These are phyloP conservation scores for Podospora australis DNA, from an alignment of 495 filamentous ascomycete genomes.

Conservation along the genomic window DNA sequence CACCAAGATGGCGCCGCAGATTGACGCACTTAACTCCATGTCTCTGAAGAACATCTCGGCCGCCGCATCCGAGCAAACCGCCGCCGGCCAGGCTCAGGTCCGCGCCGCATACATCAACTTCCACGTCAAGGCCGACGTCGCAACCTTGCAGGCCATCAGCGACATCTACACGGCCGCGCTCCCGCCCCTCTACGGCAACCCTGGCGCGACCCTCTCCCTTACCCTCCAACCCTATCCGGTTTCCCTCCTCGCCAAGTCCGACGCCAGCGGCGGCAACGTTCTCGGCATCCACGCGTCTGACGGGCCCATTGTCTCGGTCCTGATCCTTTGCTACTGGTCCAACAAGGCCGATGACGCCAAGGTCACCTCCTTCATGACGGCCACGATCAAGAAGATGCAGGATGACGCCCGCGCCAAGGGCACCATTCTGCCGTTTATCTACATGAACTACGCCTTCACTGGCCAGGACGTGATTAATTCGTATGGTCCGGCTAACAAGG, in stretches of 20 bases:
- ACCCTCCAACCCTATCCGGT: slow-evolving; percentile 24
- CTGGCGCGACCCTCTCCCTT: slow-evolving; percentile 9
- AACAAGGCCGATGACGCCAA: slow-evolving; percentile 13
- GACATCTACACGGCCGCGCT: slow-evolving; percentile 11
- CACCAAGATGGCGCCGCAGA: slow-evolving; percentile 9
- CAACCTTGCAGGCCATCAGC: slow-evolving; percentile 6
- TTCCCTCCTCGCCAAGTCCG: slow-evolving; percentile 13
- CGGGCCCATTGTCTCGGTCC: slow-evolving; percentile 13
- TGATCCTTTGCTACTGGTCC: slow-evolving; percentile 13
- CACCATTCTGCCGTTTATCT: slow-evolving; percentile 21
- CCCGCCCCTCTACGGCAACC: slow-evolving; percentile 3
- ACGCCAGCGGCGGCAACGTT: slow-evolving; percentile 23
- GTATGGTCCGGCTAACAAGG: slow-evolving; percentile 41
- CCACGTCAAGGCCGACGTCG: slow-evolving; percentile 15
- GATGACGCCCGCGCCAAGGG: slow-evolving; percentile 14
- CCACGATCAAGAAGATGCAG: slow-evolving; percentile 9
- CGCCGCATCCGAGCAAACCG: slow-evolving; percentile 1
- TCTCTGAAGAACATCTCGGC: not conserved
- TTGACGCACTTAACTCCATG: slow-evolving; percentile 2
- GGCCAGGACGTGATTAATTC: slow-evolving; percentile 40
- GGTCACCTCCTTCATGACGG: slow-evolving; percentile 5
- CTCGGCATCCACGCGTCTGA: slow-evolving; percentile 15
- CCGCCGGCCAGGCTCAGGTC: not conserved
- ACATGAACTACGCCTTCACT: slow-evolving; percentile 38
- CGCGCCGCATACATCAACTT: slow-evolving; percentile 18